Conservation (phyloP, 2,329 filamentous ascomycete genomes). For the Fusarium solani-melongenae region DNA sequence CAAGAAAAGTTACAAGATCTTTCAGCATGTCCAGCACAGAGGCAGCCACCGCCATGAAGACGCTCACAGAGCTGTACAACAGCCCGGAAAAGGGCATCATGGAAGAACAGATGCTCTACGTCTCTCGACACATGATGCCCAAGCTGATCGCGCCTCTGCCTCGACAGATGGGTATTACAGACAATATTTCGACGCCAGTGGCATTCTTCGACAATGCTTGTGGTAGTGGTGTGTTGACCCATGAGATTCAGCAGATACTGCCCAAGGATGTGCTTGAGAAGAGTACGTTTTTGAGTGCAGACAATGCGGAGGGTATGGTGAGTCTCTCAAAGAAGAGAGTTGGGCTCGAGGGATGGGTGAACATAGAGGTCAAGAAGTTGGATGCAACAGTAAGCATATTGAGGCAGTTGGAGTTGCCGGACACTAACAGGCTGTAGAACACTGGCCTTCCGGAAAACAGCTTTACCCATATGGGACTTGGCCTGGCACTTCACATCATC, state of each 20-base stretch:
- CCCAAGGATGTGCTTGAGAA: slow-evolving; percentile 50
- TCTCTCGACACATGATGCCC: slow-evolving; percentile 32
- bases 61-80: slow-evolving; percentile 30
- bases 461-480: slow-evolving; percentile 58
- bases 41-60: slow-evolving; percentile 6
- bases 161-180: slow-evolving; percentile 40
- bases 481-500: slow-evolving; percentile 60
- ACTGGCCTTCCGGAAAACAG: slow-evolving; percentile 52
- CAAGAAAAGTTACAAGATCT: neutral
- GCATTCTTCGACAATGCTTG: slow-evolving; percentile 64
- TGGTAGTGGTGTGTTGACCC: slow-evolving; percentile 61
- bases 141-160: slow-evolving; percentile 35
- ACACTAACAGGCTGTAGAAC: slow-evolving; percentile 43
- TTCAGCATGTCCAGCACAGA: slow-evolving; percentile 18
- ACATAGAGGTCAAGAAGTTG: slow-evolving; percentile 54
- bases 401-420: fast-evolving
- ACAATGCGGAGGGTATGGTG: slow-evolving; percentile 58
- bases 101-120: slow-evolving; percentile 31
- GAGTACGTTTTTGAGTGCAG: slow-evolving; percentile 62
- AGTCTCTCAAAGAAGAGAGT: slow-evolving; percentile 53
- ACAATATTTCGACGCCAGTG: slow-evolving; percentile 44
- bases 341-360: slow-evolving; percentile 57
- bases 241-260: slow-evolving; percentile 55
- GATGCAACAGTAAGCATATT: slow-evolving; percentile 57
- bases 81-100: slow-evolving; percentile 20